Evolutionary conservation across 495 filamentous ascomycete genomes (phyloP).

Genomic region (Copromyces sp.): DNA sequence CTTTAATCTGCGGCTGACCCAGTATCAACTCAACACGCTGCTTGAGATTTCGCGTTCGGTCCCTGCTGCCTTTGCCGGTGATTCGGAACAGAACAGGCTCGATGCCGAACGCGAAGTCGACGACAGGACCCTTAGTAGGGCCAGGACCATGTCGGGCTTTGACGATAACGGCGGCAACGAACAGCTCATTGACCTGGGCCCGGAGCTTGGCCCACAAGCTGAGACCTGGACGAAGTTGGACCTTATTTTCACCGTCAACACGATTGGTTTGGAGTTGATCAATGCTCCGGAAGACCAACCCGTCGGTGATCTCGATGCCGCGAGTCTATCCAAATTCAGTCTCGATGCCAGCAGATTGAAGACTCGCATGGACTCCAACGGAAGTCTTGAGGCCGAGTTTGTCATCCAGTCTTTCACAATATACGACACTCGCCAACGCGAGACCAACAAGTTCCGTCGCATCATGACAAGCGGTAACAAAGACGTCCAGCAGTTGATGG

Average conservation of each 20-base stretch:
- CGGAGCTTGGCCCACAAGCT: conserved; percentile 52
- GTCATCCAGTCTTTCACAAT: conserved; percentile 93
- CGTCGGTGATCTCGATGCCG: conserved; percentile 63
- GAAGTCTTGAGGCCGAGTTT: conserved; percentile 85
- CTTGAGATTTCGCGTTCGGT: conserved; percentile 76
- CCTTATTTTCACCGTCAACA: conserved; percentile 80
- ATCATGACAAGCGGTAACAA: conserved; percentile 97
- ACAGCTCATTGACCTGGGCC: conserved; percentile 45
- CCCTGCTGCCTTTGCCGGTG: conserved; percentile 73
- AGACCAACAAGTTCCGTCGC: conserved; percentile 91
- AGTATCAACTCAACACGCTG: conserved; percentile 81
- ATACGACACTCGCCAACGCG: conserved; percentile 71
- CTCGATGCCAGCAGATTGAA: conserved; percentile 87
- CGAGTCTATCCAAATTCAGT: conserved; percentile 86
- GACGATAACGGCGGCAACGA: conserved; percentile 28
- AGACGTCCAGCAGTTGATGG: conserved; percentile 95
- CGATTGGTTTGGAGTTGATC: conserved; percentile 80
- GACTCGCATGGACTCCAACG: conserved; percentile 88
- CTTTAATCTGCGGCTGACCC: conserved; percentile 79
- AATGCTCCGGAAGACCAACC: conserved; percentile 63
- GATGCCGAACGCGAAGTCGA: conserved; percentile 40
- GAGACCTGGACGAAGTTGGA: conserved; percentile 90
- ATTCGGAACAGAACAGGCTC: conserved; percentile 58
- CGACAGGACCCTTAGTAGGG: conserved; percentile 33
- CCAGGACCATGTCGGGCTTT: conserved; percentile 37